phyloP scores from a whole-genome alignment of 1,284 basidiomycete genomes.

The Naganishia cerealis region DNA sequence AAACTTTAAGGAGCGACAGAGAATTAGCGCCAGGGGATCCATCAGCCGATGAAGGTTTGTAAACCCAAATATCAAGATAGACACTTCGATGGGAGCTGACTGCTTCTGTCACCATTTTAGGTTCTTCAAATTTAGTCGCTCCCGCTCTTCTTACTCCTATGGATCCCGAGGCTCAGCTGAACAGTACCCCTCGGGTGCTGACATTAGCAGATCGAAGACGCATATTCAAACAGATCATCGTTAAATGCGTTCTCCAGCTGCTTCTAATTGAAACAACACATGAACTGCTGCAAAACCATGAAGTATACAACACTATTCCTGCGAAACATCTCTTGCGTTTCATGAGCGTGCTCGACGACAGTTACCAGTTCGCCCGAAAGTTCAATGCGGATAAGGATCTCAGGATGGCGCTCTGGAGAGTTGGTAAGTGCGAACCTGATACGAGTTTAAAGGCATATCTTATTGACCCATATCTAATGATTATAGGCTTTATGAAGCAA shows the following conservation, averaged over 20 bases:
- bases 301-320: constrained; percentile 91
- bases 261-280: constrained; percentile 96
- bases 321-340: constrained; percentile 87
- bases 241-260: constrained; percentile 97
- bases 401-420: constrained; percentile 97
- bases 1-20: constrained; percentile 75
- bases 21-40: constrained; percentile 54
- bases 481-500: constrained; percentile 96
- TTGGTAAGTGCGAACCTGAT: constrained; percentile 66
- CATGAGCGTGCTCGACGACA: constrained; percentile 92
- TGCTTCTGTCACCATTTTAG: not conserved
- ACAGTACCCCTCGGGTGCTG: constrained; percentile 38
- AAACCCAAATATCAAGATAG: not conserved
- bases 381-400: constrained; percentile 99
- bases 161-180: constrained; percentile 39
- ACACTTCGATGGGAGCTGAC: not conserved
- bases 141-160: constrained; percentile 49
- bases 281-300: constrained; percentile 86
- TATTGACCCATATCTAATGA: not conserved
- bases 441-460: not conserved
- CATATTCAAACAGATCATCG: constrained; percentile 98
- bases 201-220: constrained; percentile 68
- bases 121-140: constrained; percentile 46
- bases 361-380: constrained; percentile 92
- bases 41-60: constrained; percentile 15